Evolutionary conservation across 2,329 filamentous ascomycete species (phyloP), one percentile per base, ranked within the genome.

Genomic region (Lanzia echinophila): DNA sequence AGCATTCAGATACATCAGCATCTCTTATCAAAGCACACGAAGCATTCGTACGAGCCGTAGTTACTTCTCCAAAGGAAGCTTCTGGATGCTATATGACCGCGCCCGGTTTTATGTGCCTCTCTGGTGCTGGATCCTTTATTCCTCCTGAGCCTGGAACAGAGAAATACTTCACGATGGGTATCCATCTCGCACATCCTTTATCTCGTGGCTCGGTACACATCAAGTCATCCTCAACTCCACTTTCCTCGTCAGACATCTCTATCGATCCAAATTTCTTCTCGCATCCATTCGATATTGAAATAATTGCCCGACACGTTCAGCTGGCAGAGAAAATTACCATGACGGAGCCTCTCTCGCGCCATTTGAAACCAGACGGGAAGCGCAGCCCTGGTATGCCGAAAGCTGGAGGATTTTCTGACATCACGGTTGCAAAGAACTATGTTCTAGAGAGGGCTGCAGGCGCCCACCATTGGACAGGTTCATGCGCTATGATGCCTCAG

Each of bases 191-290:
- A 54, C 55, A 75, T 12, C 71, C 71, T 11, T 69, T 73, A 54
- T 69, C 72, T 1, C 64, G 71, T 31, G 73, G 72, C 10, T 72
- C 67, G 53, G 67, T 74, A 7, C 72, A 75, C 57, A 65, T 77
- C 55, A 56, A 63, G 20, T 64, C 73, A 57, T 41, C 31, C 6
- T 54, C 42, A 2, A 17, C 50, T 13, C 49, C 61, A 15, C 47
- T 41, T 15, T 58, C 57, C 0, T 47, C 44, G 6, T 62, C 55
- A 1, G 59, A 68, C 22, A 72, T 74, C 0, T 39, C 57, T 1
- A 71, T 76, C 58, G 63, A 75, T 54, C 72, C 73, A 2, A 70
- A 70, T 46, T 74, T 71, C 61, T 70, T 74, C 59, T 46, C 41
- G n/a, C 50, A 47, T 31, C 41, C 33, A 12, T 32, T 49, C 20